These are phyloP conservation scores for Vitis vinifera DNA, from an alignment of 164 flowering plant genomes.

Conservation along the genomic window ASM3070453v1 NC_081812.1:8577001-8577500, in stretches of 20 bases:
- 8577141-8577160: conserved; percentile 54
- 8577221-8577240: neutral
- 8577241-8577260: neutral
- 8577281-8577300: neutral
- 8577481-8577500: too few relatives aligned
- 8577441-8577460: too few relatives aligned
- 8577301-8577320: neutral
- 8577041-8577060: neutral
- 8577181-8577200: conserved; percentile 59
- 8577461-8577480: too few relatives aligned
- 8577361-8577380: neutral
- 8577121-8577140: conserved; percentile 41
- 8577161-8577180: conserved; percentile 52
- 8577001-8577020: neutral
- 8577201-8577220: conserved; percentile 32
- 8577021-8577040: neutral
- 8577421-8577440: too few relatives aligned
- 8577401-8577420: neutral
- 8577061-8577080: neutral
- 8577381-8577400: neutral
- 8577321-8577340: too few relatives aligned
- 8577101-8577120: neutral
- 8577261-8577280: neutral
- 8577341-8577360: neutral
- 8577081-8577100: neutral